Conservation (phyloP, 2,329 filamentous ascomycete genomes). For the Trichoderma endophyticum region DNA sequence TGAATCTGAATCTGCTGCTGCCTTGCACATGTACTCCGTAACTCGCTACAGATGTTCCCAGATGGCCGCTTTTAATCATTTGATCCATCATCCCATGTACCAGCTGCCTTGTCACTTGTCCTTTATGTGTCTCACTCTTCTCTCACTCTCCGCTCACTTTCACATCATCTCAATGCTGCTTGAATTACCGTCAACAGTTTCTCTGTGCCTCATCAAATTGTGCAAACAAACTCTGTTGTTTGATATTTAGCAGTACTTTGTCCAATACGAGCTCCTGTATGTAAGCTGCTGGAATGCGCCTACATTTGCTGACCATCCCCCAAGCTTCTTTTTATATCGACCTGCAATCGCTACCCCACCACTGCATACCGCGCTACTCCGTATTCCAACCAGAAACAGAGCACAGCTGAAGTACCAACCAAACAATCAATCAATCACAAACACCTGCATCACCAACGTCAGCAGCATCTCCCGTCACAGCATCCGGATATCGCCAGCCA, state of each 20-base stretch:
- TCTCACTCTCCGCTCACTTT: background rate
- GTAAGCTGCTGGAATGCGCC: background rate
- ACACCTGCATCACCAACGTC: background rate
- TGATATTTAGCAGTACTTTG: background rate
- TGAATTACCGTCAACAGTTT: background rate
- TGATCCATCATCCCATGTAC: background rate
- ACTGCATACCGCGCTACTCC: constrained; percentile 1
- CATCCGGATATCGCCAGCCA: background rate
- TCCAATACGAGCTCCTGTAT: background rate
- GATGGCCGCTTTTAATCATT: background rate
- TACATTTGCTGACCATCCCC: background rate
- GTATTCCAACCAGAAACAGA: background rate
- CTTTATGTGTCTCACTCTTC: background rate
- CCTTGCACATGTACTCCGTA: background rate
- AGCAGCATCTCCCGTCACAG: background rate
- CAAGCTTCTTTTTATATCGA: background rate
- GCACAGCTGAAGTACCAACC: background rate
- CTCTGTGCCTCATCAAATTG: background rate
- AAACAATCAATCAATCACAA: background rate
- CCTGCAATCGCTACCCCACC: constrained; percentile 8
- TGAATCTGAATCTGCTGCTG: constrained; percentile 2
- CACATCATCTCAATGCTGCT: background rate
- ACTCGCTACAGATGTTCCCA: background rate
- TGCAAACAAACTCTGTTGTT: background rate
- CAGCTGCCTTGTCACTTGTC: background rate